Percentiles rank a stretch among this genome's conserved stretches.
Evolutionary conservation across 202 grass and related monocot species (phyloP).

Genomic region (Eragrostis tef): DNA sequence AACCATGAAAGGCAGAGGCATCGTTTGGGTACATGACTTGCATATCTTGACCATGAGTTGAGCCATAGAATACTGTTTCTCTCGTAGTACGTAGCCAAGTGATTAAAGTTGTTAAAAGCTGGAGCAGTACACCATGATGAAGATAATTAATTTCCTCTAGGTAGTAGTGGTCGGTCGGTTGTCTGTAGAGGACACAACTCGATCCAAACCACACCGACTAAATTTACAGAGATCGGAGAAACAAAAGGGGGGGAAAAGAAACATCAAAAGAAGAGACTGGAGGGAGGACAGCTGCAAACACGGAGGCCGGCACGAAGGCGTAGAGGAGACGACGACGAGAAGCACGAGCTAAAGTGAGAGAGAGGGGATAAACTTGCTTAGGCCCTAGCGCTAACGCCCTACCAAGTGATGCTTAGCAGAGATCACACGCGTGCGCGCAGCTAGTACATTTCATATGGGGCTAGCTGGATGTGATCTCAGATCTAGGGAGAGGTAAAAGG

Average conservation of each 20-base stretch:
- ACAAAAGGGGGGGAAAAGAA: background rate
- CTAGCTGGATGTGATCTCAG: slow-evolving; percentile 25
- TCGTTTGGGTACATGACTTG: background rate
- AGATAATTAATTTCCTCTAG: slow-evolving; percentile 64
- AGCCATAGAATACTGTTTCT: slow-evolving; percentile 17
- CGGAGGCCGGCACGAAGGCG: background rate
- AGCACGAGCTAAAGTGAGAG: slow-evolving; percentile 45
- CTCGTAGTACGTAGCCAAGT: slow-evolving; percentile 29
- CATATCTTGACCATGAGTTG: slow-evolving; percentile 32
- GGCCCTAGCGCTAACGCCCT: slow-evolving; percentile 50
- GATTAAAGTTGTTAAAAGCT: slow-evolving; percentile 55
- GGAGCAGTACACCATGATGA: slow-evolving; percentile 47
- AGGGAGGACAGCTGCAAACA: background rate
- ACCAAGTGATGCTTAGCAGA: slow-evolving; percentile 46
- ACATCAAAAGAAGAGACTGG: slow-evolving; percentile 21
- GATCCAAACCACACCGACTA: slow-evolving; percentile 68
- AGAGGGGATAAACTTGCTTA: slow-evolving; percentile 33
- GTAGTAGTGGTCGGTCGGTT: slow-evolving; percentile 94
- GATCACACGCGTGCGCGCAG: slow-evolving; percentile 24
- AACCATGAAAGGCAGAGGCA: background rate
- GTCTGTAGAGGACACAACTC: slow-evolving; percentile 84
- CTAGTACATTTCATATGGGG: slow-evolving; percentile 39
- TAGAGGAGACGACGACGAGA: background rate
- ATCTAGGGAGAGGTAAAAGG: slow-evolving; percentile 39
- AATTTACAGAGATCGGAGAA: slow-evolving; percentile 51